Conservation (phyloP, 2,329 filamentous ascomycete genomes). For the Onygenales sp. region DNA sequence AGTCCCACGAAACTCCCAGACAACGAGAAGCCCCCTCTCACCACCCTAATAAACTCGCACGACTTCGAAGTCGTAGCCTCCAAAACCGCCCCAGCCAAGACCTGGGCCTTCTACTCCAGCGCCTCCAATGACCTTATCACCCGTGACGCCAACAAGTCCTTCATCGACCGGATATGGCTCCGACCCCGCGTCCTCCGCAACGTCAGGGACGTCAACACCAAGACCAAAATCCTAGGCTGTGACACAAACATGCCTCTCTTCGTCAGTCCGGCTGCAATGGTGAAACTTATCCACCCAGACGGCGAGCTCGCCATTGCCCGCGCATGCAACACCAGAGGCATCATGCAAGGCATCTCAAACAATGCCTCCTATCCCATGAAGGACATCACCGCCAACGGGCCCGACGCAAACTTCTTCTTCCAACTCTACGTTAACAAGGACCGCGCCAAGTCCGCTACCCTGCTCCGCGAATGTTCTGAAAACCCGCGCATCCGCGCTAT, state of each 20-base stretch:
- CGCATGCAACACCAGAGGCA: constrained; percentile 41
- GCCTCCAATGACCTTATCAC: constrained; percentile 56
- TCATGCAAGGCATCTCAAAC: constrained; percentile 54
- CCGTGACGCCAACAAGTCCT: constrained; percentile 43
- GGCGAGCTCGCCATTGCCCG: constrained; percentile 52
- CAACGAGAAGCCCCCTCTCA: constrained; percentile 29
- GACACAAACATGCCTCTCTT: constrained; percentile 50
- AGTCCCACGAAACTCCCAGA: constrained; percentile 17
- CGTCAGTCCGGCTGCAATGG: constrained; percentile 56
- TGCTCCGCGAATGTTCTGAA: constrained; percentile 34
- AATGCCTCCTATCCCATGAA: constrained; percentile 50
- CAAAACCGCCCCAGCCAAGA: constrained; percentile 48
- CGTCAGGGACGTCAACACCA: constrained; percentile 44
- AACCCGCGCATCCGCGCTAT: constrained; percentile 36
- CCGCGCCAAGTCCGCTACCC: constrained; percentile 38
- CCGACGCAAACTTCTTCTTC: constrained; percentile 40
- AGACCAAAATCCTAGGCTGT: constrained; percentile 47
- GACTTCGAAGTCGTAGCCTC: constrained; percentile 53
- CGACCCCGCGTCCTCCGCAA: constrained; percentile 50
- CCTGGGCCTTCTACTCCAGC: constrained; percentile 62
- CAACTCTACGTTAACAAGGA: constrained; percentile 48
- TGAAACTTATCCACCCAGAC: constrained; percentile 51
- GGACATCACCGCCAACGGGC: constrained; percentile 41
- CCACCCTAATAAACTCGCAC: constrained; percentile 48
- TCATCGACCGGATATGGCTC: constrained; percentile 48